Percentiles rank a stretch among this genome's conserved stretches.
Evolutionary conservation across 176 grass and related monocot species (phyloP).

Genomic region (Otatea glauca): DNA sequence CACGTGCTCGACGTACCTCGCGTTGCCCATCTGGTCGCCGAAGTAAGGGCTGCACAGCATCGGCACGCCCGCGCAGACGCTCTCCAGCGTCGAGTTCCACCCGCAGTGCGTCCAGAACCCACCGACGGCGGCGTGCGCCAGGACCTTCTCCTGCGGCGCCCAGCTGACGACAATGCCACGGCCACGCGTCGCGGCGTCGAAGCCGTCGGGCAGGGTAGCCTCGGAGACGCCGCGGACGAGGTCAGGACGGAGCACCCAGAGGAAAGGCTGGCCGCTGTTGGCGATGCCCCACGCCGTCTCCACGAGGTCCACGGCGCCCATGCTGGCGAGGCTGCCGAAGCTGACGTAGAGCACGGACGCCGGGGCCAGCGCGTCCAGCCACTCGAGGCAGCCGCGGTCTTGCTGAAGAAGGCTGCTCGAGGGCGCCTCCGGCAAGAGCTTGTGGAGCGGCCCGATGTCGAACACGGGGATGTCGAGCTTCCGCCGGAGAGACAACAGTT

Average conservation of each 20-base stretch:
- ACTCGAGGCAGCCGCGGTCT: conserved; percentile 44
- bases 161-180: conserved; percentile 26
- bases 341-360: conserved; percentile 50
- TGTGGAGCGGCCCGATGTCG: conserved; percentile 45
- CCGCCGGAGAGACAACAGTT: conserved; percentile 11
- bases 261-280: conserved; percentile 35
- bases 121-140: conserved; percentile 47
- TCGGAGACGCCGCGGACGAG: not conserved
- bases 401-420: conserved; percentile 24
- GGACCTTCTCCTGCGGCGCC: conserved; percentile 56
- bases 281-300: conserved; percentile 37
- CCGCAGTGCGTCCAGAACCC: conserved; percentile 58
- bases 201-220: not conserved
- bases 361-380: conserved; percentile 23
- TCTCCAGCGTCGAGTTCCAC: conserved; percentile 54
- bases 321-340: conserved; percentile 44
- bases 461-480: conserved; percentile 16
- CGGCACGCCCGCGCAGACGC: not conserved
- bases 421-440: not conserved
- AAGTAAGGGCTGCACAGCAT: no score
- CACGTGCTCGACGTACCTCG: no score
- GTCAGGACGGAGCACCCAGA: conserved; percentile 39
- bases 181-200: not conserved
- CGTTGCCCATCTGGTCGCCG: no score
- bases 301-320: conserved; percentile 28